Evolutionary conservation across 306 rosid species (phyloP).

Genomic region (Myrica gale): DNA sequence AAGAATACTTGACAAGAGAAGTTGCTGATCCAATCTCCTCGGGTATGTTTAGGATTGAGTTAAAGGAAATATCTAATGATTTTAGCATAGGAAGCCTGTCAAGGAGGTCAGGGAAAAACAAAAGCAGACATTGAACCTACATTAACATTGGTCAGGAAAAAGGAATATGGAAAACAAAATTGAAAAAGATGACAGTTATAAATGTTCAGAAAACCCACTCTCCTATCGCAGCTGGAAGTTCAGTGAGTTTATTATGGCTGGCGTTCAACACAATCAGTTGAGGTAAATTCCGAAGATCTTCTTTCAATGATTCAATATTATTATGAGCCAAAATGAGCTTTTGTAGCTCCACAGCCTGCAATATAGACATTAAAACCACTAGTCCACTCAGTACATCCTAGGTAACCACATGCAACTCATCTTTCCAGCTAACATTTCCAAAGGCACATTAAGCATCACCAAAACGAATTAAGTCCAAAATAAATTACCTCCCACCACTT

Average conservation of each 20-base stretch:
- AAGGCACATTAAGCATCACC: background rate
- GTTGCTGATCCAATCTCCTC: slow-evolving; percentile 79
- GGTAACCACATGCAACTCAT: slow-evolving; percentile 3
- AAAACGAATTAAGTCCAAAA: background rate
- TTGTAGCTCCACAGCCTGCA: slow-evolving; percentile 85
- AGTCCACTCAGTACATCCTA: background rate
- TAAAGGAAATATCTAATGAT: slow-evolving; percentile 73
- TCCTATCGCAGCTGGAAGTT: slow-evolving; percentile 82
- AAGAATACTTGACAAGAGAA: slow-evolving; percentile 76
- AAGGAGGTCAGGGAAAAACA: slow-evolving; percentile 13
- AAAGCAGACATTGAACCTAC: background rate
- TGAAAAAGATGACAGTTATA: background rate
- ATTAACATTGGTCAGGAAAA: background rate
- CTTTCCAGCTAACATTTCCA: background rate
- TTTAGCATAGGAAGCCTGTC: slow-evolving; percentile 69
- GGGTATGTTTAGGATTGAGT: slow-evolving; percentile 49
- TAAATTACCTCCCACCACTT: slow-evolving; percentile 92
- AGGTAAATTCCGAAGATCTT: slow-evolving; percentile 66
- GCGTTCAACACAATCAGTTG: slow-evolving; percentile 71
- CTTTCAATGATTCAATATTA: slow-evolving; percentile 55
- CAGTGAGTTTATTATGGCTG: slow-evolving; percentile 72
- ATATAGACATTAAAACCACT: slow-evolving; percentile 16
- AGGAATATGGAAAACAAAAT: slow-evolving; percentile 7
- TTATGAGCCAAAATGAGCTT: slow-evolving; percentile 90
- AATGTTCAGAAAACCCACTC: slow-evolving; percentile 57